These are phyloP conservation scores for Dorcoceras hygrometricum DNA, from an alignment of 257 asterid genomes.

Conservation along the genomic window DNA sequence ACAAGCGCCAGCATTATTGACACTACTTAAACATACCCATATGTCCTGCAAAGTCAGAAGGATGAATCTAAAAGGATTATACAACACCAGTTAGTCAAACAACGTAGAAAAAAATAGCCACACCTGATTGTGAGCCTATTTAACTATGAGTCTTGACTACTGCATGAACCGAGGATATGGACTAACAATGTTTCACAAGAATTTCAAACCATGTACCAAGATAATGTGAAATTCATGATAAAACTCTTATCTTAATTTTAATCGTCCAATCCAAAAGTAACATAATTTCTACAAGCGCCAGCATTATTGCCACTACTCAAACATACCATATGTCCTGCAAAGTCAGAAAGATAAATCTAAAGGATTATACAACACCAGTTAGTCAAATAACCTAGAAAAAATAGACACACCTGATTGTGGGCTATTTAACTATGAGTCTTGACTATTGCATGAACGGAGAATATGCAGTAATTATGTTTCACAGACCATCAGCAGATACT, in stretches of 20 bases:
- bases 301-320: slow-evolving; percentile 14
- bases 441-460: not conserved
- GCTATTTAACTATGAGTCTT: not conserved
- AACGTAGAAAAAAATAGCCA: not conserved
- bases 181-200: not conserved
- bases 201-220: not conserved
- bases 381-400: not conserved
- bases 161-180: not conserved
- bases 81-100: slow-evolving; percentile 1
- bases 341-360: slow-evolving; percentile 4
- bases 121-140: slow-evolving; percentile 12
- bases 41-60: slow-evolving; percentile 1
- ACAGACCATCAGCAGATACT: slow-evolving; percentile 1
- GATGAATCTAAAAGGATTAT: not conserved
- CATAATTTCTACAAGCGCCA: slow-evolving; percentile 11
- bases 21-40: slow-evolving; percentile 17
- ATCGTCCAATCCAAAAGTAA: too few species aligned
- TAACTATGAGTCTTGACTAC: not conserved
- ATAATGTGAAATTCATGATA: not conserved
- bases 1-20: slow-evolving; percentile 8
- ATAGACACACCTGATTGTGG: slow-evolving; percentile 7
- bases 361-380: not conserved
- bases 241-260: too few species aligned
- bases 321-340: slow-evolving; percentile 7
- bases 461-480: not conserved